Base-by-base conservation (phyloP, 140 eudicot species). In the Anethum foeniculum region DNA sequence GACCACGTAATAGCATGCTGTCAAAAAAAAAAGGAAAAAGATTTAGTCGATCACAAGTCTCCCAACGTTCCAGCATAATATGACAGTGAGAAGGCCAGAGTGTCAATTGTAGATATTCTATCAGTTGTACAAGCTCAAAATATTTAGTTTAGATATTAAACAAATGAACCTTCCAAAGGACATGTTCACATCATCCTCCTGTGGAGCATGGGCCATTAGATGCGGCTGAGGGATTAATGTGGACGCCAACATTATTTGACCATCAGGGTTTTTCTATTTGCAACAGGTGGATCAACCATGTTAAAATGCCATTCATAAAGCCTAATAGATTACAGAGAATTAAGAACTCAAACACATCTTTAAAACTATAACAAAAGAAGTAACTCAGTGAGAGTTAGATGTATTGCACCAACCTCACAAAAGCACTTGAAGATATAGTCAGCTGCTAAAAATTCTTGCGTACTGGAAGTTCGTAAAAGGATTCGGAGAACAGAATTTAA, bases 1-100 rank as follows among this genome's bases (percentile, higher is more conserved):
- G 96, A 30, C 97, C 97, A 75, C 88, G 95, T 80, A 92, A 80
- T 18, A 94, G 89, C 96, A 94, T 94, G 83, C 99, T 94, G 96
- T 89, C 74, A 83, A 41, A 81, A 34, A 64, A 46, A 46, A 9
- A 44, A 46, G 12, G 49, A 48, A 78, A 36, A 39, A 78, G 18
- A 28, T n/a, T n/a, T n/a, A 18, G 43, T 39, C 52, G 27, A 5
- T 16, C 48, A 28, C 47, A 30, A 79, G 65, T 28, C 1, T 34
- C 21, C 16, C 36, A n/a, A 46, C 7, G 4, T 43, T 74, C 23
- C 34, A 28, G 4, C 43, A 25, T 5, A 19, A 3, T 14, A 14
- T 44, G 25, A 46, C 34, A 75, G 21, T 14, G 41, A 44, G 21
- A 75, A 75, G 34, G 13, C n/a, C 60, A 47, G 0, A 46, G 4